Evolutionary conservation across 2,329 filamentous ascomycete species (phyloP), one percentile per base, ranked within the genome.

Genomic region (Gaeumannomyces sp.): DNA sequence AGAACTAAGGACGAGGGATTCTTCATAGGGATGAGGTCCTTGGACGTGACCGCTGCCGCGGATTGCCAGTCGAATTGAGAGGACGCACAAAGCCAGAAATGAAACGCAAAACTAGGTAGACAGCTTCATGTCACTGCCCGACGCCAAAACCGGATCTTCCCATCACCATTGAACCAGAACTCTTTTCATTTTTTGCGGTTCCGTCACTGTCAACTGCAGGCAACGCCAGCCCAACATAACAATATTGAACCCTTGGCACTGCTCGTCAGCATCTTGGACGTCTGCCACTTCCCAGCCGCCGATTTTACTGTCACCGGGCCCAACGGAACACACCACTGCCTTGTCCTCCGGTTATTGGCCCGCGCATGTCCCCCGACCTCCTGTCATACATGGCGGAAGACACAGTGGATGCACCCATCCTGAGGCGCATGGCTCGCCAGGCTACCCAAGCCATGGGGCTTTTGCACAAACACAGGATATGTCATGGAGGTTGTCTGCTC

Each of bases 301-400:
- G 19, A 45, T 19, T 62, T 62, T 53, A 25, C 35, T 8, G 35
- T 62, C 22, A 29, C n/a, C 2, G 60, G 60, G 8, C 38, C 60
- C 19, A 56, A 62, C 45, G 60, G 60, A 29, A 53, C n/a, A 19
- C 60, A 62, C 35, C 38, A 62, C 7, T 62, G 60, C 27, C 33
- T 62, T n/a, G 38, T 27, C 35, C 50, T 16, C 60, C 60, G 22
- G 35, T 62, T 3, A 14, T 59, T 19, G 58, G 27, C 58, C 58
- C 27, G 58, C 27, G 58, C 3, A 25, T 59, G 11, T 59, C 58
- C 10, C 22, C 27, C 27, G 27, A 59, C n/a, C 6, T 59, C 16
- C 19, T 29, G 27, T 59, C 27, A 5, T 19, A 19, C 16, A 22
- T 31, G n/a, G 58, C 14, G 16, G 7, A 33, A 31, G 27, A 14